Evolutionary conservation across 1,284 basidiomycete species (phyloP).

Genomic region (Microstroma glucosiphilum): DNA sequence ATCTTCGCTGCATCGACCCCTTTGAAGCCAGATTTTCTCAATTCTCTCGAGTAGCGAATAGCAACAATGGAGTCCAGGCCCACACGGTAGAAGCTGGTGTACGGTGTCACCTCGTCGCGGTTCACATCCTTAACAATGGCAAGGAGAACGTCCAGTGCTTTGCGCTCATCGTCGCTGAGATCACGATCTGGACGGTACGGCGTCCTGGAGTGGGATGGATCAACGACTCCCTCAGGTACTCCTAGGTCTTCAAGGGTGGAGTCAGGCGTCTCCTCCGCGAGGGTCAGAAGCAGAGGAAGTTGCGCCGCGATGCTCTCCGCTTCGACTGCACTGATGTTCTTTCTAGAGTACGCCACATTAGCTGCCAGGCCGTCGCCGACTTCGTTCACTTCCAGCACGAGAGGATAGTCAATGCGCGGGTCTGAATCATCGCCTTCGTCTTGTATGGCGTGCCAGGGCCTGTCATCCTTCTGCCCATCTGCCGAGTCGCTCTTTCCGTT

Average conservation of each 20-base stretch:
- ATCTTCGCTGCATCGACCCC: constrained; percentile 9
- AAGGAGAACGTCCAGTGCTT: not conserved
- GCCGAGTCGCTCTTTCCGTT: constrained; percentile 15
- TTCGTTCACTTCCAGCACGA: constrained; percentile 14
- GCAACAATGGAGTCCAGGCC: constrained; percentile 45
- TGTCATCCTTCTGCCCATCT: not conserved
- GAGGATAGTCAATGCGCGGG: constrained; percentile 22
- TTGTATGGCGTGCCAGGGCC: constrained; percentile 4
- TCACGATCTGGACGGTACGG: not conserved
- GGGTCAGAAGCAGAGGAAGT: constrained; percentile 1
- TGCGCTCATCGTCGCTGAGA: not conserved
- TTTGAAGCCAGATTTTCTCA: constrained; percentile 16
- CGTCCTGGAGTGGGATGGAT: not conserved
- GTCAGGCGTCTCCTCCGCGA: too few species aligned
- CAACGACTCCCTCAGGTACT: not conserved
- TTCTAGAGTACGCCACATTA: constrained; percentile 4
- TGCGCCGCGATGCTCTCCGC: constrained; percentile 2
- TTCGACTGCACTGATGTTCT: not conserved
- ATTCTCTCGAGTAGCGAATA: constrained; percentile 29
- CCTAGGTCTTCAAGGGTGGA: not conserved
- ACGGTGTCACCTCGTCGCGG: not conserved
- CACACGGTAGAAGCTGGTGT: constrained; percentile 29
- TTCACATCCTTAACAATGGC: not conserved
- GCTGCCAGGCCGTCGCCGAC: not conserved
- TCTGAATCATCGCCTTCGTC: constrained; percentile 20